Evolutionary conservation across 257 asterid genomes (phyloP), one percentile per base, ranked within the genome.

Genomic region (Solanum chiquidenum): DNA sequence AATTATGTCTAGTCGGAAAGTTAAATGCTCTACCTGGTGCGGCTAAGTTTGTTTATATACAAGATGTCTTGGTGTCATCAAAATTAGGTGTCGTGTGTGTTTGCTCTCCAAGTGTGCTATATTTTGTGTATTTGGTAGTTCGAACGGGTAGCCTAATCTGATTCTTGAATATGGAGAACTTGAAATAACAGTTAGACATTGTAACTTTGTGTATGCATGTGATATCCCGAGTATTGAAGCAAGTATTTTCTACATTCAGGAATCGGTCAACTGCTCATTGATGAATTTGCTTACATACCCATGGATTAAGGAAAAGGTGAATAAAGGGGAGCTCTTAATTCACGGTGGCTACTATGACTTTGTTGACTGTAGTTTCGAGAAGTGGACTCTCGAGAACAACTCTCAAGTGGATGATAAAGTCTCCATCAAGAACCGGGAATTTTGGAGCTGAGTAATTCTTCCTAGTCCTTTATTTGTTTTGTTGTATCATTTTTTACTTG

Each of bases 321-420:
- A 88, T 21, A 92, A 92, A 71, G 95, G 95, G 88, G 92, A 37
- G 66, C 95, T 97, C 72, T 82, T 88, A 18, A 88, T 97, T 89
- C 98, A 97, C 25, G 99, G 99, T 75, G 99, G 99, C 89, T 95
- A 97, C 94, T 97, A 97, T 75, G 96, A 97, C 91, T 97, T 97
- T 88, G 88, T 90, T 5, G 94, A 95, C 83, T 96, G 99, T 79
- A 92, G 98, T 16, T 96, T 96, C 58, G 98, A 97, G 93, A 97
- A 95, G 91, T 97, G 99, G 99, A 93, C 95, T 21, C 95, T 95
- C 18, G 94, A 94, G 38, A 90, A 87, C 62, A 86, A 86, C 58
- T 80, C 91, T 37, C 84, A n/a, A 49, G 85, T 90, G n/a, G 91
- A 87, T 35, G 89, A 87, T 42, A 91, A 84, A 52, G 89, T 90